These are phyloP conservation scores for Solidago caesia DNA, from an alignment of 129 eudicot species.

Conservation along the genomic window DNA sequence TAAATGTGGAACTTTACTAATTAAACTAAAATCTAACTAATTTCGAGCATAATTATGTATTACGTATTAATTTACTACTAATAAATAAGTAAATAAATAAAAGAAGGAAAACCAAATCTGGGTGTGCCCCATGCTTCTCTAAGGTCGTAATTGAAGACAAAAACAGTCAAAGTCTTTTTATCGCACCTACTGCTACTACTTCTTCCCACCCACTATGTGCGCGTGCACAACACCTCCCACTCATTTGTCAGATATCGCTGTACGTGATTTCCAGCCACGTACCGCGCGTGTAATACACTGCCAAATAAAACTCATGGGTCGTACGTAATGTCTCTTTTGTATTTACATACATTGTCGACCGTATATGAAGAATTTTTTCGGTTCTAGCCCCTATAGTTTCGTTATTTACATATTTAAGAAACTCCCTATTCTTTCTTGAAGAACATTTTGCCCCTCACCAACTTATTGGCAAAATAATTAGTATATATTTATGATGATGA, in stretches of 20 bases:
- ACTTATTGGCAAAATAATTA: no score
- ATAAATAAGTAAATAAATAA: neutral
- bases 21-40: no score
- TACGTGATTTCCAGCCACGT: conserved; percentile 1
- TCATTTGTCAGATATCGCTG: neutral
- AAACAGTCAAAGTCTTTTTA: conserved; percentile 35
- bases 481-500: no score
- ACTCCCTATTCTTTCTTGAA: no score
- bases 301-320: neutral
- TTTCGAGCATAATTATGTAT: neutral
- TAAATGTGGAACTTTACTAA: no score
- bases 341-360: no score
- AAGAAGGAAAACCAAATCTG: conserved; percentile 7
- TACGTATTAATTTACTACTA: neutral
- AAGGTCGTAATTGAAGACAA: conserved; percentile 31
- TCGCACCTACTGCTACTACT: conserved; percentile 20
- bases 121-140: conserved; percentile 11
- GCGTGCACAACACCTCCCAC: conserved; percentile 15
- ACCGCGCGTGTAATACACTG: neutral
- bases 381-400: no score
- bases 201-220: neutral
- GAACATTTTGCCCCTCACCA: no score
- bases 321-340: no score
- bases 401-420: no score
- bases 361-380: no score